A percentile compares a stretch with the other conserved stretches of the same genome.
These are phyloP conservation scores for Lentinula boryana DNA, from an alignment of 768 basidiomycete genomes.

Conservation along the genomic window DNA sequence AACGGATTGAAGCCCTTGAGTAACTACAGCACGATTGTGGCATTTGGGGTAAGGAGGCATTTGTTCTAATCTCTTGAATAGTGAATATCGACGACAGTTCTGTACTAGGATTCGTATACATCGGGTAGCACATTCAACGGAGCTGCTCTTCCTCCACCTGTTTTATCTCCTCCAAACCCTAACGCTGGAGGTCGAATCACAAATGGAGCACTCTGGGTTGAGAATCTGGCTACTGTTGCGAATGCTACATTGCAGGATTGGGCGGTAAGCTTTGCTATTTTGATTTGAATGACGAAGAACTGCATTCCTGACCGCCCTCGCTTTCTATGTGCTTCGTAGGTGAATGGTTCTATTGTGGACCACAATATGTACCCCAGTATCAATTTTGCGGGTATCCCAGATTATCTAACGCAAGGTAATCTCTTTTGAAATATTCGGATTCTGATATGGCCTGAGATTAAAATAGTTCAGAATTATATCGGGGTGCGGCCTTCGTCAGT, in stretches of 20 bases:
- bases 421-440: neutral
- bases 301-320: no score
- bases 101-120: constrained; percentile 35
- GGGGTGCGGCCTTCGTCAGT: constrained; percentile 19
- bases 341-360: constrained; percentile 23
- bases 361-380: constrained; percentile 16
- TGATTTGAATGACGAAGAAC: neutral
- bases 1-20: constrained; percentile 30
- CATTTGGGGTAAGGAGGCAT: constrained; percentile 36
- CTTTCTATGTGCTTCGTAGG: constrained; percentile 8
- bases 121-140: constrained; percentile 43
- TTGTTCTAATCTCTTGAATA: neutral
- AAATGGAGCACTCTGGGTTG: constrained; percentile 47
- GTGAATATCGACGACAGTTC: neutral
- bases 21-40: constrained; percentile 39
- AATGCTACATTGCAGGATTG: constrained; percentile 42
- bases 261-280: constrained; percentile 28
- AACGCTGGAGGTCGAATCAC: constrained; percentile 44
- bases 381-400: constrained; percentile 9
- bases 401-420: constrained; percentile 22
- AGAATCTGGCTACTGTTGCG: constrained; percentile 33
- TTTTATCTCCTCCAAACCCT: constrained; percentile 35
- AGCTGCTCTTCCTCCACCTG: constrained; percentile 30
- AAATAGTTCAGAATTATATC: constrained; percentile 9
- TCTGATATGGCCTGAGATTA: neutral